These are phyloP conservation scores for Amanita phalloides DNA, from an alignment of 768 basidiomycete species.

Conservation along the genomic window DNA sequence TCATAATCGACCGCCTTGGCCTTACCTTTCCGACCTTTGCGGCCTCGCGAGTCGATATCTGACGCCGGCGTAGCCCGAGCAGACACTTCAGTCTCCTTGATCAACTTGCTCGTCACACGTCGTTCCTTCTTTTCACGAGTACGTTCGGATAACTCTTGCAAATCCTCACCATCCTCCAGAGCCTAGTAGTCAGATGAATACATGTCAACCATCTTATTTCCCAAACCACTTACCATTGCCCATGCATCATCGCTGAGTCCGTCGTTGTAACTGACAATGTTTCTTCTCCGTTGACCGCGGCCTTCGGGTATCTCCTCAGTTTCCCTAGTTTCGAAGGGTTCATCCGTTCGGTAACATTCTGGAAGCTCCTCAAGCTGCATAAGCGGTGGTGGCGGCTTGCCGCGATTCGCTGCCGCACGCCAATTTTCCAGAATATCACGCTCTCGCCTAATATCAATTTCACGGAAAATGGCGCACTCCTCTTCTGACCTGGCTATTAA, in stretches of 20 bases:
- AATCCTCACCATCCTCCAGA: constrained; percentile 72
- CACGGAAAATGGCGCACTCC: constrained; percentile 65
- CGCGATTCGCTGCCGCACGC: constrained; percentile 64
- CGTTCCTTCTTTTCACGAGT: constrained; percentile 56
- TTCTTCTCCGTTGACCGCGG: constrained; percentile 76
- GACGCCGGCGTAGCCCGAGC: constrained; percentile 55
- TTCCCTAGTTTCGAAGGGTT: constrained; percentile 59
- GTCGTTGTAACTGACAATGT: constrained; percentile 86
- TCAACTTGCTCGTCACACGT: constrained; percentile 45
- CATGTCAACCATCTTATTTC: neutral
- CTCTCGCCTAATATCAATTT: constrained; percentile 76
- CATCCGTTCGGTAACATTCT: constrained; percentile 79
- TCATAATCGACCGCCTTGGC: constrained; percentile 43
- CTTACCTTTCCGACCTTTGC: constrained; percentile 60
- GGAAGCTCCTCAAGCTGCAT: constrained; percentile 88
- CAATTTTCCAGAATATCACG: constrained; percentile 53
- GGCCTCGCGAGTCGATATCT: constrained; percentile 46
- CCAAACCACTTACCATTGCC: constrained; percentile 54
- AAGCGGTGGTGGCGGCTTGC: constrained; percentile 65
- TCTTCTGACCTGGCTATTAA: constrained; percentile 79
- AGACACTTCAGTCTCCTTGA: constrained; percentile 50
- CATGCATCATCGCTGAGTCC: constrained; percentile 92
- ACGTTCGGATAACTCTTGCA: constrained; percentile 62
- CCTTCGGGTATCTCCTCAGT: constrained; percentile 63
- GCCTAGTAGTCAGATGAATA: constrained; percentile 24